Conservation (phyloP, 2,329 filamentous ascomycete genomes). For the Colletotrichum sp. region DNA sequence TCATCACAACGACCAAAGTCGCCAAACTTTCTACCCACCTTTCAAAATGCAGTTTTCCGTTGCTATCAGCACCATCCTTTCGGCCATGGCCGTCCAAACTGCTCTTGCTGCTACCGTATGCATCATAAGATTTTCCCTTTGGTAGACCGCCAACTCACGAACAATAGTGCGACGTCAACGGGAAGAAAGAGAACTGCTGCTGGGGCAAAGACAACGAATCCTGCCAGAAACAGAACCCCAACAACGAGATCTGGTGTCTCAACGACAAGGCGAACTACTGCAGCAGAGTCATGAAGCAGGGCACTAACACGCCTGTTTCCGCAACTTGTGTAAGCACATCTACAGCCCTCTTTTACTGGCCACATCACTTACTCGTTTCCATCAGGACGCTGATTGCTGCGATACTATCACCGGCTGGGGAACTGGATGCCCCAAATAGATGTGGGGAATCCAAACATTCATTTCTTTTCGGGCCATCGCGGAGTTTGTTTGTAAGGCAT, state of each 20-base stretch:
- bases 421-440: background rate
- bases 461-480: background rate
- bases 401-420: background rate
- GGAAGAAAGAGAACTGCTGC: background rate
- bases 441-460: background rate
- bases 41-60: background rate
- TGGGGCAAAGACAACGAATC: background rate
- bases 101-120: background rate
- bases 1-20: background rate
- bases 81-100: background rate
- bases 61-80: background rate
- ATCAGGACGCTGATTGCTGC: background rate
- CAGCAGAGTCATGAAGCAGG: background rate
- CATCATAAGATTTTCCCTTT: fast-evolving
- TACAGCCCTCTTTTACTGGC: background rate
- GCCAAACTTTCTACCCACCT: fast-evolving
- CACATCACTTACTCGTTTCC: background rate
- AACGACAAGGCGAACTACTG: background rate
- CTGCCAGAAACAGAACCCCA: background rate
- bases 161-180: background rate
- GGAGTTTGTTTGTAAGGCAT: background rate
- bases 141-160: background rate
- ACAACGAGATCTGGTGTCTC: background rate
- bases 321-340: background rate
- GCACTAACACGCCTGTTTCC: background rate